Evolutionary conservation across 257 asterid genomes (phyloP), one percentile per base, ranked within the genome.

Genomic region (Coffea eugenioides): DNA sequence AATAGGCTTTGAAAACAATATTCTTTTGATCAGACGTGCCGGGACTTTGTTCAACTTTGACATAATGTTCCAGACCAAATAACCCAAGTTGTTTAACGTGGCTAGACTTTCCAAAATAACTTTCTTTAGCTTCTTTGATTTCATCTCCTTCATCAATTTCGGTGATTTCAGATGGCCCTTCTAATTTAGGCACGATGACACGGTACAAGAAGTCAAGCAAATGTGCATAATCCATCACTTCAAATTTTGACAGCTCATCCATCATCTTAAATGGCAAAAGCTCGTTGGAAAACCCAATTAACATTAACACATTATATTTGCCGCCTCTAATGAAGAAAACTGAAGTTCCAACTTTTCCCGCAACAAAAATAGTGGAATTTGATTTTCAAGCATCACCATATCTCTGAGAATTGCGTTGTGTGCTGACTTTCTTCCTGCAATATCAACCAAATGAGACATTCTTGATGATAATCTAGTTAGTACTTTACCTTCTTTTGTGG

Each of bases 371-470:
- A 93, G 46, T 0, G 97, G 97, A 43, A 93, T 81, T 74, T 93
- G 97, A 85, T 93, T 93, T 77, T 93, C 97, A 12, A 91, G 87
- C 92, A 90, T 89, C 64, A 90, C 56, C 27, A 87, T 43, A 68
- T 93, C 97, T 70, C 89, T 87, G 20, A 93, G 51, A 51, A 90
- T 72, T 20, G 88, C 92, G 74, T 90, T 86, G 39, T 82, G 86
- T 51, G 92, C 86, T 16, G 90, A 76, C 76, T 85, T 87, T 36
- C 79, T 77, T 46, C 89, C 86, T 56, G 77, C 23, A 20, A 70
- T 46, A 72, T 80, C 89, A 34, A 80, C 82, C 85, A 79, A 85
- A 43, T 83, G 84, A 3, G 91, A 80, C 88, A 80, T 81, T 46
- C 81, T 88, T 31, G 85, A 73, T 16, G 80, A 51, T 39, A 69